Base-by-base conservation (phyloP, 2,329 filamentous ascomycete genomes). In the Sclerotiophoma versabilis region DNA sequence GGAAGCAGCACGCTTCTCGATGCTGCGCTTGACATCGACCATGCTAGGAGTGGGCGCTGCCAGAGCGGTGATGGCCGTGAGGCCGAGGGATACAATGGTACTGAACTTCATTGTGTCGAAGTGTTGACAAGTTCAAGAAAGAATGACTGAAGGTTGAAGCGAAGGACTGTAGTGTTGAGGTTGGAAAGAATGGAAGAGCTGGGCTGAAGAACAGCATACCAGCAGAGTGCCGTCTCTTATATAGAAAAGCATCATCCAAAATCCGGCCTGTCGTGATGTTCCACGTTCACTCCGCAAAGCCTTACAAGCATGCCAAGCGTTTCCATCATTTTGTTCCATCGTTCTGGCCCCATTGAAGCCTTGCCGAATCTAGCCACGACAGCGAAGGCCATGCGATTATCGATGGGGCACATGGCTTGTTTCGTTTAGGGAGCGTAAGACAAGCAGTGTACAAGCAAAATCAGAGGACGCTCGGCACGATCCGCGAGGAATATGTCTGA, bases 61-160 rank as follows among this genome's bases (percentile, higher is more conserved):
- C 61, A 74, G 60, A 63, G 70, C 68, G 37, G 56, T 62, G 36
- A 72, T 54, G 56, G 65, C 60, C 48, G 69, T 65, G 19, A 73
- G 62, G 57, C 65, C 64, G 37, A 73, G 44, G 36, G 67, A 62
- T 45, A 68, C 45, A 47, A 73, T 50, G 39, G 68, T 61, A 23
- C 69, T 62, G 56, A 72, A 58, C 64, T 68, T 73, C 71, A 73
- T 73, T 27, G 56, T 64, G 23, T 54, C 34, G 43, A 57, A 52
- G 30, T 58, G 33, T 42, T 43, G 33, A 46, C 43, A 23, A 56
- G 51, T 45, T 54, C 41, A 38, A 48, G 33, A 59, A 55, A 53
- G 58, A 59, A 48, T 47, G 53, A 62, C 57, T 49, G 57, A 59
- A 38, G 23, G 34, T 32, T 46, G 59, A 58, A 57, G 39, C 44